phyloP scores from a whole-genome alignment of 345 rosid species.

The Citrus australasica region DNA sequence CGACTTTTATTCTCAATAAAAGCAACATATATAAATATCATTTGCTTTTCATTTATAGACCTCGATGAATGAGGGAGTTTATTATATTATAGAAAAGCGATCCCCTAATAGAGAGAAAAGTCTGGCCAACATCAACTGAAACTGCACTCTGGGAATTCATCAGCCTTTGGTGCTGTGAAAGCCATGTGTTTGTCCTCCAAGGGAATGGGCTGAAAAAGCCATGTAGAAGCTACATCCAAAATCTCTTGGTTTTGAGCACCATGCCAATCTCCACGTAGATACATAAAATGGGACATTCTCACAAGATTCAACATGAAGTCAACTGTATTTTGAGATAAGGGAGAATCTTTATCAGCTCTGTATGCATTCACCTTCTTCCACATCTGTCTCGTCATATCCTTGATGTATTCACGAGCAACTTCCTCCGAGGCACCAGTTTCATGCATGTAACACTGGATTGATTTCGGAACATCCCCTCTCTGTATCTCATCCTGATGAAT shows the following conservation, averaged over 20 bases:
- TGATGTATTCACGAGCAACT: conserved; percentile 23
- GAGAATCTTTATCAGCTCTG: not conserved
- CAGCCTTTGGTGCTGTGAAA: too few species aligned
- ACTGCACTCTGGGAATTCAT: too few species aligned
- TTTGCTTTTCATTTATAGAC: too few species aligned
- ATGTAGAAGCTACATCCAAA: not conserved
- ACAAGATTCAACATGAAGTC: not conserved
- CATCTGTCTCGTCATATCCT: conserved; percentile 2
- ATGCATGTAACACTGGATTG: conserved; percentile 36
- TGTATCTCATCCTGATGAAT: not conserved
- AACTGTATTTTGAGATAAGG: not conserved
- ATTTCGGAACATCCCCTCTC: conserved; percentile 34
- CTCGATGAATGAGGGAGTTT: too few species aligned
- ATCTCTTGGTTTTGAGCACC: not conserved
- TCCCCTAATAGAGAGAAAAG: too few species aligned
- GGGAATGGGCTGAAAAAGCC: conserved; percentile 3
- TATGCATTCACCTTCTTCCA: conserved; percentile 29
- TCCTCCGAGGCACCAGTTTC: conserved; percentile 28
- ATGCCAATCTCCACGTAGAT: conserved; percentile 12
- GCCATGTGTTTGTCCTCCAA: too few species aligned
- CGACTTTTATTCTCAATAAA: too few species aligned
- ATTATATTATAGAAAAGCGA: too few species aligned
- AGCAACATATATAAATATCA: too few species aligned
- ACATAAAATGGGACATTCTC: conserved; percentile 5
- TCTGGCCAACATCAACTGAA: too few species aligned